Evolutionary conservation across 2,329 filamentous ascomycete genomes (phyloP).

Genomic region (Pyrenophora graminea): DNA sequence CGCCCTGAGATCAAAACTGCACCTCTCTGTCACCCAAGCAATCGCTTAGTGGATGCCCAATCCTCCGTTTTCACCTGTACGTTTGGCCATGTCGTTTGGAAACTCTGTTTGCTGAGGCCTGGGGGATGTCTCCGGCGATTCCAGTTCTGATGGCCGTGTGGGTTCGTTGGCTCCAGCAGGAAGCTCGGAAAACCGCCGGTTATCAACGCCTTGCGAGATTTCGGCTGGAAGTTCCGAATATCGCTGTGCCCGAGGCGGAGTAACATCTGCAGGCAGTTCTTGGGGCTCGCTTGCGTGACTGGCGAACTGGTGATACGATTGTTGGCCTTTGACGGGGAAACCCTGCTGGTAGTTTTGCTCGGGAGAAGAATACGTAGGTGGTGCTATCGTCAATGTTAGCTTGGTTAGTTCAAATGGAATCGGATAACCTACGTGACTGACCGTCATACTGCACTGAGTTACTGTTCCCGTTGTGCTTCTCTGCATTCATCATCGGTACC

Average conservation of each 20-base stretch:
- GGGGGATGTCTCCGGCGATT: slow-evolving; percentile 27
- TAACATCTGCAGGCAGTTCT: slow-evolving; percentile 23
- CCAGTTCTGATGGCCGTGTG: slow-evolving; percentile 20
- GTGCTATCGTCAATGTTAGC: slow-evolving; percentile 25
- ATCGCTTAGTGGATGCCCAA: slow-evolving; percentile 7
- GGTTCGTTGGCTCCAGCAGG: slow-evolving; percentile 14
- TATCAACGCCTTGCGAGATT: slow-evolving; percentile 5
- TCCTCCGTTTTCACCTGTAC: slow-evolving; percentile 10
- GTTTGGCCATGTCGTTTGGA: slow-evolving; percentile 14
- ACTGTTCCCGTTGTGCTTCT: slow-evolving; percentile 12
- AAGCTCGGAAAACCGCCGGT: slow-evolving; percentile 26
- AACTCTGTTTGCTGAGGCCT: slow-evolving; percentile 19
- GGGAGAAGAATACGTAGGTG: slow-evolving; percentile 31
- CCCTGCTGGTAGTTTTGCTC: slow-evolving; percentile 22
- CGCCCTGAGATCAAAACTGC: too few relatives aligned
- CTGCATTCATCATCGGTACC: slow-evolving; percentile 20
- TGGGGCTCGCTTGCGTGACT: slow-evolving; percentile 19
- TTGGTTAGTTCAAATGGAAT: background rate
- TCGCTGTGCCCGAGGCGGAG: slow-evolving; percentile 6
- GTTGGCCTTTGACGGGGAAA: slow-evolving; percentile 15
- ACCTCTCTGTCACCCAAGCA: too few relatives aligned
- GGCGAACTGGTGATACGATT: slow-evolving; percentile 23
- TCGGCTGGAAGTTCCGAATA: slow-evolving; percentile 33
- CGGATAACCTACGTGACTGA: slow-evolving; percentile 28
- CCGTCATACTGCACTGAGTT: slow-evolving; percentile 16